Base-by-base conservation (phyloP, 371 early-diverging fungal species). In the Vairimorpha necatrix region DNA sequence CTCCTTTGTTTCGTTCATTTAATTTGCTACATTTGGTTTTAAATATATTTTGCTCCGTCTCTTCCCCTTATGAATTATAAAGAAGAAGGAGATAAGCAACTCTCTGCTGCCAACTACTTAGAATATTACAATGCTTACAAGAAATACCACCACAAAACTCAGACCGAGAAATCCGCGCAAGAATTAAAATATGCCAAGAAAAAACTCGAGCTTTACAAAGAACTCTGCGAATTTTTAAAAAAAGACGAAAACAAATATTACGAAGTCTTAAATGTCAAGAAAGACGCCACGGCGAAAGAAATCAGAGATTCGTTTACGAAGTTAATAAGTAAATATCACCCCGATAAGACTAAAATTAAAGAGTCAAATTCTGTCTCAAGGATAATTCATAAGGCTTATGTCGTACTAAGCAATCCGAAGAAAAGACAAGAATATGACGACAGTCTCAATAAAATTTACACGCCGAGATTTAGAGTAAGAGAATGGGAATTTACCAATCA, bases 291-390 rank as follows among this genome's bases (percentile, higher is more conserved):
- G 0, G 92, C 93, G 16, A 84, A 82, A 6, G 92, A 95, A 69
- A 91, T 98, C 73, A 94, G 94, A 83, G 93, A 92, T 82, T 91
- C 97, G 20, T 98, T 94, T 84, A 87, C 93, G 80, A 94, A 92
- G 88, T 82, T 94, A 46, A 95, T 95, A 28, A 87, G 92, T 71
- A 90, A 90, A 75, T 92, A 91, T 85, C 98, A 98, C 83, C 85
- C 96, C 92, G 60, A 95, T 83, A 96, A 93, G 83, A 90, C 89
- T 84, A 92, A 93, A 82, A 93, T 92, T 9, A 87, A 91, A 84
- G 93, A 93, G 33, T 93, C 91, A 77, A 91, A 91, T 62, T 90
- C 87, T 69, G 95, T 94, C 88, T 94, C 95, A 84, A 92, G 93
- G 78, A 92, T 92, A 80, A 87, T 95, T 67, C 88, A 90, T 2